phyloP scores from a whole-genome alignment of 169 alveolate species.

The Cryptosporidium muris region DNA sequence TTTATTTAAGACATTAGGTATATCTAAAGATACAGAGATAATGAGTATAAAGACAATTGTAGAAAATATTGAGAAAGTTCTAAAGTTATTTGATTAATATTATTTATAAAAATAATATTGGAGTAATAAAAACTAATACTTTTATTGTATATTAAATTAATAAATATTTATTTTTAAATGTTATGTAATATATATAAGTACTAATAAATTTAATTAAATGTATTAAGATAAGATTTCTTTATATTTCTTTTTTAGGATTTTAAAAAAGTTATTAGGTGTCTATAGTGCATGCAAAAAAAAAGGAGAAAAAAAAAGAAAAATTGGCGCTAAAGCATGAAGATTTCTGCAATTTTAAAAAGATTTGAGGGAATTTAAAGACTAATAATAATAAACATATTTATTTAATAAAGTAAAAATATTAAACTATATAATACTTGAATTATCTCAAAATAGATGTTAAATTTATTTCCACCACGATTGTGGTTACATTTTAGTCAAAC shows the following conservation, averaged over 20 bases:
- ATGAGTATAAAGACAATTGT: slow-evolving; percentile 9
- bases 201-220: too few species aligned
- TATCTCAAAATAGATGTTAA: too few species aligned
- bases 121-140: not conserved
- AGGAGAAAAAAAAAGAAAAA: not conserved
- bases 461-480: slow-evolving; percentile 41
- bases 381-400: too few species aligned
- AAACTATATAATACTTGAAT: too few species aligned
- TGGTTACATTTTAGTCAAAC: slow-evolving; percentile 29
- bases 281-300: not conserved
- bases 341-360: too few species aligned
- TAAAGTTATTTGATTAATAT: slow-evolving; percentile 2
- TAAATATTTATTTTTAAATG: too few species aligned
- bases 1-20: slow-evolving; percentile 12
- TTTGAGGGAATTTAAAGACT: too few species aligned
- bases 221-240: not conserved
- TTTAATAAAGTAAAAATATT: too few species aligned
- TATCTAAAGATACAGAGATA: slow-evolving; percentile 16
- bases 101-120: not conserved
- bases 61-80: not conserved
- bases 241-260: too few species aligned
- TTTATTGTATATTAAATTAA: not conserved
- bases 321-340: too few species aligned
- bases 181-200: too few species aligned
- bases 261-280: not conserved